phyloP scores from a whole-genome alignment of 1,284 basidiomycete genomes.

The Ganoderma resinaceum region DNA sequence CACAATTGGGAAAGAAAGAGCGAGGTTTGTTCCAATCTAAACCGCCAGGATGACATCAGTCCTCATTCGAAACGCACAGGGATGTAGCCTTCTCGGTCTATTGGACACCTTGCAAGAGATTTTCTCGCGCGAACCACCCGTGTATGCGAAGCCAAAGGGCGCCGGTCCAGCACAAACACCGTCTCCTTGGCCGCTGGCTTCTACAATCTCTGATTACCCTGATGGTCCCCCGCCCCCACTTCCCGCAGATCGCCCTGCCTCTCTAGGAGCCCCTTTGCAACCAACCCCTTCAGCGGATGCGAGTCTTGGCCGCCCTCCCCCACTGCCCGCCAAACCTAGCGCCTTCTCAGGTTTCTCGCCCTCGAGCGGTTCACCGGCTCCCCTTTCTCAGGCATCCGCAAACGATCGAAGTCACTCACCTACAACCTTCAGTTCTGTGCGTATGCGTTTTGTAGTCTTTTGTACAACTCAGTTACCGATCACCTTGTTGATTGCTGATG shows the following conservation, averaged over 20 bases:
- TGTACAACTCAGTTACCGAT: constrained; percentile 13
- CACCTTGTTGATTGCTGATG: constrained; percentile 23
- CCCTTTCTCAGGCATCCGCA: constrained; percentile 18
- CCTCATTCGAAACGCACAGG: constrained; percentile 49
- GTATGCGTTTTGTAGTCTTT: constrained; percentile 26
- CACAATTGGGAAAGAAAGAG: constrained; percentile 83
- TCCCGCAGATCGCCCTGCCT: constrained; percentile 29
- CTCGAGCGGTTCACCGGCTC: constrained; percentile 34
- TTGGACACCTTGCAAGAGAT: constrained; percentile 78
- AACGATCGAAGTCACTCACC: constrained; percentile 23
- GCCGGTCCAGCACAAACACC: constrained; percentile 29
- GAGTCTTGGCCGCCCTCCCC: constrained; percentile 45
- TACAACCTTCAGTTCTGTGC: constrained; percentile 23
- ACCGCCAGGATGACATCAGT: constrained; percentile 21
- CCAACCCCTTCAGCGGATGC: constrained; percentile 27
- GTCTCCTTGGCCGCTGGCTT: constrained; percentile 31
- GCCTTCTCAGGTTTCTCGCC: constrained; percentile 12
- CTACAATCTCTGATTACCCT: constrained; percentile 34
- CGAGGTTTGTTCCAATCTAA: constrained; percentile 62
- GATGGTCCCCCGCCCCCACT: constrained; percentile 42
- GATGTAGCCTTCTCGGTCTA: constrained; percentile 70
- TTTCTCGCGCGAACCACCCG: constrained; percentile 88
- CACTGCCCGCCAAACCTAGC: constrained; percentile 55
- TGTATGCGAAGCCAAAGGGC: constrained; percentile 84
- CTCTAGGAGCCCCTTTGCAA: constrained; percentile 33